These are phyloP conservation scores for Ogataea henricii DNA, from an alignment of 805 yeast genomes.

Conservation along the genomic window DNA sequence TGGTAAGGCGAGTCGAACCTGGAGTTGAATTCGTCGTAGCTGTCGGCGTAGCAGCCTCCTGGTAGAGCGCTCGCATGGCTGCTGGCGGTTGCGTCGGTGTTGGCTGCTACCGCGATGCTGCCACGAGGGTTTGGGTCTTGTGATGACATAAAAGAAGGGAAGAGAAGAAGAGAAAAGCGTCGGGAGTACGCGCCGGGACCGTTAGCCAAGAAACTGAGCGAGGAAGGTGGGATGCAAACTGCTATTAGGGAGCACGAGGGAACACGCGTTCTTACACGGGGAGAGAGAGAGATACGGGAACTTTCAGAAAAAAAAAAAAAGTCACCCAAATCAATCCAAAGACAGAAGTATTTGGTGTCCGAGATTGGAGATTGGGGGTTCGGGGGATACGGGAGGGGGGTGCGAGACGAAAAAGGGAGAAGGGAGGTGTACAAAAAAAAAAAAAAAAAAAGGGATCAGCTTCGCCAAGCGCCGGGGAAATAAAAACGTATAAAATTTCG, in stretches of 20 bases:
- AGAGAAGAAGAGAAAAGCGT: too few species aligned
- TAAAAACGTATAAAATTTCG: too few species aligned
- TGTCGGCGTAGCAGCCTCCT: neutral
- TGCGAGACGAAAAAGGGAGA: neutral
- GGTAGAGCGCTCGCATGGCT: neutral
- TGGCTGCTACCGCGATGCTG: neutral
- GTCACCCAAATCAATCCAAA: neutral
- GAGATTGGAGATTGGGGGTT: too few species aligned
- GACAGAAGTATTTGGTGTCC: too few species aligned
- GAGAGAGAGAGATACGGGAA: neutral
- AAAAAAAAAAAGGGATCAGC: neutral
- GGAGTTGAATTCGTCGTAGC: slow-evolving; percentile 6
- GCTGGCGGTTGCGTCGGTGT: neutral
- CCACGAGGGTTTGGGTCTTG: slow-evolving; percentile 1
- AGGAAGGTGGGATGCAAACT: neutral
- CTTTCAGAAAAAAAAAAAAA: neutral
- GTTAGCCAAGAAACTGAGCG: neutral
- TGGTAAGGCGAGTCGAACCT: slow-evolving; percentile 12
- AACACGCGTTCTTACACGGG: neutral
- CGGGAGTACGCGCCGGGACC: neutral
- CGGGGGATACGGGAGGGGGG: neutral
- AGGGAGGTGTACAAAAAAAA: too few species aligned
- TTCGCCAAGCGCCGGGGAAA: slow-evolving; percentile 5
- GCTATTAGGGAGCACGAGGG: neutral
- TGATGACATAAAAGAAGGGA: slow-evolving; percentile 3